These are phyloP conservation scores for Entelexis sorbosivorans DNA, from an alignment of 1,139 yeast species.

Conservation along the genomic window DNA sequence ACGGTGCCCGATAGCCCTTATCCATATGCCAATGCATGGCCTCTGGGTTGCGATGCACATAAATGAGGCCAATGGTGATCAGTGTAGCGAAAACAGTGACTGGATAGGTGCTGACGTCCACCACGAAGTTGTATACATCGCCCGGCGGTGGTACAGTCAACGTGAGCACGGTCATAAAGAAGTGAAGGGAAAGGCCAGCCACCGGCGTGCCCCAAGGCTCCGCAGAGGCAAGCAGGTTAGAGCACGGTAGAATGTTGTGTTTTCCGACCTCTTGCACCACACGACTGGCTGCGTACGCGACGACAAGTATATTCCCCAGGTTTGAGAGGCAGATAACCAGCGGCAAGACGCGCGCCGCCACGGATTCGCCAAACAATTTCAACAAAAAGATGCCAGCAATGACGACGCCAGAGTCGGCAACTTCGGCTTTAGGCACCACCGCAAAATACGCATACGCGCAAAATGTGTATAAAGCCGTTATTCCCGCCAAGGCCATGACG, in stretches of 20 bases:
- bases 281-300: slow-evolving; percentile 62
- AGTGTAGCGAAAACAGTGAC: slow-evolving; percentile 55
- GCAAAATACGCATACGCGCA: slow-evolving; percentile 65
- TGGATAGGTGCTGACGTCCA: slow-evolving; percentile 66
- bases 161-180: slow-evolving; percentile 41
- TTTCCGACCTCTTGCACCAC: slow-evolving; percentile 65
- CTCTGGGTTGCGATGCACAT: slow-evolving; percentile 45
- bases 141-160: slow-evolving; percentile 62
- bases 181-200: slow-evolving; percentile 43
- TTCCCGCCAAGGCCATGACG: slow-evolving; percentile 50
- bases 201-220: slow-evolving; percentile 45
- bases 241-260: slow-evolving; percentile 62
- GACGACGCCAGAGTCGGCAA: slow-evolving; percentile 54
- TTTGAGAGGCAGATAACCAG: slow-evolving; percentile 61
- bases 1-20: slow-evolving; percentile 26
- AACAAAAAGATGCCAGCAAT: slow-evolving; percentile 68
- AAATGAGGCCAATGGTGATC: slow-evolving; percentile 59
- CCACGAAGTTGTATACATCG: slow-evolving; percentile 63
- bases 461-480: slow-evolving; percentile 52
- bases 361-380: slow-evolving; percentile 51
- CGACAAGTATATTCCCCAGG: slow-evolving; percentile 66
- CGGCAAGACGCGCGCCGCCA: slow-evolving; percentile 51
- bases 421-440: slow-evolving; percentile 59
- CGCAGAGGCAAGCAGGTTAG: slow-evolving; percentile 41
- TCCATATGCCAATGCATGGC: slow-evolving; percentile 43